These are phyloP conservation scores for Angophora floribunda DNA, from an alignment of 345 rosid genomes.

Conservation along the genomic window DNA sequence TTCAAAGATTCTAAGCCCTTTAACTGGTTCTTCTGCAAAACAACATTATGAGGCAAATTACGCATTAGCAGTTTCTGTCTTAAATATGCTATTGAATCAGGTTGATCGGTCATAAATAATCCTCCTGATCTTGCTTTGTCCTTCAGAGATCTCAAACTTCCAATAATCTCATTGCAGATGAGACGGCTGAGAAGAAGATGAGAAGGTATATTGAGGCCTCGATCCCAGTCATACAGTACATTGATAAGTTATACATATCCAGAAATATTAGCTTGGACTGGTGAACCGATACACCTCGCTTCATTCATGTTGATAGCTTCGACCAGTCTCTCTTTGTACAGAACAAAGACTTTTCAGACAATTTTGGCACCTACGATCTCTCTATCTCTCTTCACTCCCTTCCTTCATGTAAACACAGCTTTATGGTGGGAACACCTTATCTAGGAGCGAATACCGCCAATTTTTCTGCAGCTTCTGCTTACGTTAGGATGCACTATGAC, in stretches of 20 bases:
- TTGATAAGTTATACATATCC: constrained; percentile 59
- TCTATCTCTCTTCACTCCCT: neutral
- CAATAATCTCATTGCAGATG: constrained; percentile 21
- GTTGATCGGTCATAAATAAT: neutral
- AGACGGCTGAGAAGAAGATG: constrained; percentile 77
- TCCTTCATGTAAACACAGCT: neutral
- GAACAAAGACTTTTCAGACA: neutral
- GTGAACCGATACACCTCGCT: constrained; percentile 15
- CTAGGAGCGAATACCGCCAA: neutral
- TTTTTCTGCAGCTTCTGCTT: neutral
- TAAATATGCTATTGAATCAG: neutral
- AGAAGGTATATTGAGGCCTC: constrained; percentile 58
- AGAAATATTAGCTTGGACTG: constrained; percentile 74
- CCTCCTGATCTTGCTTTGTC: neutral
- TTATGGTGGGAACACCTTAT: neutral
- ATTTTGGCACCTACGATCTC: neutral
- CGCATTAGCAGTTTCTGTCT: neutral
- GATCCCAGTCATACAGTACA: constrained; percentile 50
- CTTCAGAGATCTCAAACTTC: neutral
- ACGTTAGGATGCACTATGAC: neutral
- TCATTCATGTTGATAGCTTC: neutral
- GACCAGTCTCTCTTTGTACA: neutral
- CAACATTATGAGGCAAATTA: neutral
- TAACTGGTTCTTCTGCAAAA: neutral
- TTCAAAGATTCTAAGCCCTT: neutral